Conservation (phyloP, 2,329 filamentous ascomycete species). For the Bretziella fagacearum region DNA sequence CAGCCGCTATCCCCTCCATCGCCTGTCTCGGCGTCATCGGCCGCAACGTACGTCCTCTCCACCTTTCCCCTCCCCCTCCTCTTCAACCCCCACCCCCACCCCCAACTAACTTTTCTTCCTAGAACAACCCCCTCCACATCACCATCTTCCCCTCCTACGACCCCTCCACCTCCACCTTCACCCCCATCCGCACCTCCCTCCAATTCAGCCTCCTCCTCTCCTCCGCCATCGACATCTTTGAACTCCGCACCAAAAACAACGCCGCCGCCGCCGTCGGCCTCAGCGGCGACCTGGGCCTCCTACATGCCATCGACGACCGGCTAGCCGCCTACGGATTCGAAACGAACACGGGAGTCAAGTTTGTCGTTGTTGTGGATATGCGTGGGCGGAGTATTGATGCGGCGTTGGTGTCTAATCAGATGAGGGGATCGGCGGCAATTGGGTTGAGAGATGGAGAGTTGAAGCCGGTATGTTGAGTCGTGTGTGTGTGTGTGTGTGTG, state of each 20-base stretch:
- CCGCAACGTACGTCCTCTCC: constrained; percentile 51
- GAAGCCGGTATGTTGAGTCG: constrained; percentile 38
- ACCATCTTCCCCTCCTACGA: constrained; percentile 68
- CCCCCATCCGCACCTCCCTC: constrained; percentile 51
- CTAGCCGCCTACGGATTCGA: constrained; percentile 90
- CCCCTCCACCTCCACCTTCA: constrained; percentile 33
- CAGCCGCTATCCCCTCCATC: constrained; percentile 56
- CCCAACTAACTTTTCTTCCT: constrained; percentile 12
- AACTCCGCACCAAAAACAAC: constrained; percentile 60
- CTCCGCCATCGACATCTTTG: constrained; percentile 84
- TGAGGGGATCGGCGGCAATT: constrained; percentile 28
- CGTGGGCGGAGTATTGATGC: constrained; percentile 44
- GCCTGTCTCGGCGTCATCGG: constrained; percentile 89
- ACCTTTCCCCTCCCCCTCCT: not conserved
- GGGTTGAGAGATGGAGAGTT: constrained; percentile 75
- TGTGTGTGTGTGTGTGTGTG: too few relatives aligned
- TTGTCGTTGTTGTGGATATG: constrained; percentile 84
- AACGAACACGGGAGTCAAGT: constrained; percentile 85
- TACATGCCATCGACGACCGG: constrained; percentile 87
- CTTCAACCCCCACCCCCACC: not conserved
- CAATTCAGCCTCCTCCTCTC: constrained; percentile 87
- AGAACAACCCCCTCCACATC: constrained; percentile 96
- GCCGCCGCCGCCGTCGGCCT: constrained; percentile 37
- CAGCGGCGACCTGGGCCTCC: constrained; percentile 74
- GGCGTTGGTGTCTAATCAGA: too few relatives aligned